Conservation (phyloP, 306 rosid genomes). For the Cicer judaicum region DNA sequence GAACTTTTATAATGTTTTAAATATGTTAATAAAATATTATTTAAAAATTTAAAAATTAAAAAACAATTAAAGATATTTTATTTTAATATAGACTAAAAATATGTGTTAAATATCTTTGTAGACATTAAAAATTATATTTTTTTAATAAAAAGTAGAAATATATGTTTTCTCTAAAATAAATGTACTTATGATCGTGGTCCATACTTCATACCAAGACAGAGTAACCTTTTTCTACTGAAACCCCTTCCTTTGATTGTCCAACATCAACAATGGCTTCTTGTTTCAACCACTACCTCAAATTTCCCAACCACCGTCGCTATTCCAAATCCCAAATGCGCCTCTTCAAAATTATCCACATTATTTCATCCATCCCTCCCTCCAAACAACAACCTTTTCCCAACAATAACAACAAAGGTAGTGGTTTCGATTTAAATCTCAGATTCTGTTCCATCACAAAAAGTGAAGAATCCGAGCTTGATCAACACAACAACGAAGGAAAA, state of each 20-base stretch:
- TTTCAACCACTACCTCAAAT: background rate
- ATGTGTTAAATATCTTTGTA: too few relatives aligned
- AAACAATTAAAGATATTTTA: too few relatives aligned
- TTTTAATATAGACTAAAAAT: too few relatives aligned
- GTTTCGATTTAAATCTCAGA: constrained; percentile 51
- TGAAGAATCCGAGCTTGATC: constrained; percentile 30
- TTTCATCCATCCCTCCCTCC: constrained; percentile 50
- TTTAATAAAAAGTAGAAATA: too few relatives aligned
- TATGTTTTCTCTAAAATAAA: too few relatives aligned
- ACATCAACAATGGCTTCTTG: constrained; percentile 51
- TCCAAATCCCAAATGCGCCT: constrained; percentile 60
- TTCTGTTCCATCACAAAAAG: constrained; percentile 20
- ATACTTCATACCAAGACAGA: background rate
- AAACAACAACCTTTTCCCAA: background rate
- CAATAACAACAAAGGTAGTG: constrained; percentile 1
- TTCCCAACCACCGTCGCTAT: constrained; percentile 40
- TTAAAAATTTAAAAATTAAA: too few relatives aligned
- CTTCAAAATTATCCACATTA: constrained; percentile 55
- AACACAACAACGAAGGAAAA: background rate
- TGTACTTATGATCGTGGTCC: background rate
- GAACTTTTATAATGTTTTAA: too few relatives aligned
- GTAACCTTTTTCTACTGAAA: constrained; percentile 16
- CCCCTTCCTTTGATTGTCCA: background rate
- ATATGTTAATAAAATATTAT: too few relatives aligned
- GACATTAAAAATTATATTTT: too few relatives aligned